Percentiles rank a stretch among this genome's conserved stretches.
phyloP scores from a whole-genome alignment of 208 protist species.

The Leishmania lainsoni region DNA sequence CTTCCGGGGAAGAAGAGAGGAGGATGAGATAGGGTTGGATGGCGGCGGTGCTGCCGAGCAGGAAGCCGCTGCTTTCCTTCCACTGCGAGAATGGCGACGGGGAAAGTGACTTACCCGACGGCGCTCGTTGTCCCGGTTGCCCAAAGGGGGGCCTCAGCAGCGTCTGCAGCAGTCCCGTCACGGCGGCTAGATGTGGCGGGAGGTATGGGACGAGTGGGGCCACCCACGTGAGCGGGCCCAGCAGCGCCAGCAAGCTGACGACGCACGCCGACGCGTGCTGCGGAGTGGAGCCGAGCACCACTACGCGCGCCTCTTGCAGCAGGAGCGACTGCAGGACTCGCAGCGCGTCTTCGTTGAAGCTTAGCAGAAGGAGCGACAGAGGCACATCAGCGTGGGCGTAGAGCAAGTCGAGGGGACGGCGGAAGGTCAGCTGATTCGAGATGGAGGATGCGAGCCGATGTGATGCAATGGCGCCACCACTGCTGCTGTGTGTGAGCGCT shows the following conservation, averaged over 20 bases:
- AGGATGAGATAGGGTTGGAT: conserved; percentile 65
- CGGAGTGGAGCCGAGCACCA: conserved; percentile 70
- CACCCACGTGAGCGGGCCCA: conserved; percentile 63
- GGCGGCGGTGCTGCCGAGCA: conserved; percentile 64
- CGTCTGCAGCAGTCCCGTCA: conserved; percentile 27
- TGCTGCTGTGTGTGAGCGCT: conserved; percentile 14
- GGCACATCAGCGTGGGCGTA: conserved; percentile 56
- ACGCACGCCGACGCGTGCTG: conserved; percentile 84
- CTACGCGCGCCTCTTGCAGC: conserved; percentile 54
- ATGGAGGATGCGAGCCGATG: conserved; percentile 19
- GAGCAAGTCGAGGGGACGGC: conserved; percentile 46
- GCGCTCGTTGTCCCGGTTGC: background rate
- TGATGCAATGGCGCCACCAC: conserved; percentile 3
- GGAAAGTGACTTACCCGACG: conserved; percentile 3
- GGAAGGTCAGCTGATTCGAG: conserved; percentile 26
- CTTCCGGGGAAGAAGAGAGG: conserved; percentile 3
- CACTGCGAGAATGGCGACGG: conserved; percentile 6
- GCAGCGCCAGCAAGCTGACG: conserved; percentile 55
- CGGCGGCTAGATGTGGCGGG: conserved; percentile 29
- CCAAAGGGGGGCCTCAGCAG: conserved; percentile 24
- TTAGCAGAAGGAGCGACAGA: conserved; percentile 52
- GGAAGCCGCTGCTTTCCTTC: conserved; percentile 38
- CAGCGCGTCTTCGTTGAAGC: conserved; percentile 70
- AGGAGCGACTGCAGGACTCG: conserved; percentile 74
- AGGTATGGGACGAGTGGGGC: conserved; percentile 68